These are phyloP conservation scores for Colletotrichum phormii DNA, from an alignment of 2,329 filamentous ascomycete species.

Conservation along the genomic window DNA sequence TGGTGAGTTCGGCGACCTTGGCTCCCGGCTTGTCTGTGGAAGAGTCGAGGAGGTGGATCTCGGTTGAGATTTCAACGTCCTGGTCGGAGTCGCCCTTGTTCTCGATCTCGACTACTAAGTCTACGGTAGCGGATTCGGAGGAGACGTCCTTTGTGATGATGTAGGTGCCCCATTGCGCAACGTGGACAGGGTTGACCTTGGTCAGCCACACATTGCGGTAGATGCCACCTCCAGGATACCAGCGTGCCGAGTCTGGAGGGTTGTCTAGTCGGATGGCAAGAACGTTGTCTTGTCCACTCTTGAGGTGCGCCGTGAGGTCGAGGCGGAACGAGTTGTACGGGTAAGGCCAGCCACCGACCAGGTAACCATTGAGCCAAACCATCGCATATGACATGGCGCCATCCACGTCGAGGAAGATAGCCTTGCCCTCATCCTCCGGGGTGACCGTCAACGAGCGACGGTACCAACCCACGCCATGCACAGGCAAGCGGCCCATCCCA, in stretches of 20 bases:
- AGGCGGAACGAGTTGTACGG: slow-evolving; percentile 63
- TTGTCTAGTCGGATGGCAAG: slow-evolving; percentile 65
- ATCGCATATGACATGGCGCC: slow-evolving; percentile 63
- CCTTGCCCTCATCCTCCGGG: slow-evolving; percentile 48
- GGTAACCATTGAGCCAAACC: slow-evolving; percentile 63
- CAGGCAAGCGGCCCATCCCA: slow-evolving; percentile 57
- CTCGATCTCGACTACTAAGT: slow-evolving; percentile 58
- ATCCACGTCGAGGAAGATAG: slow-evolving; percentile 60
- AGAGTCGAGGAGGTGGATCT: slow-evolving; percentile 52
- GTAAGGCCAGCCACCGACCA: slow-evolving; percentile 65
- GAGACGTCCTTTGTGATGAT: slow-evolving; percentile 60
- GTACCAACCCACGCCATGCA: slow-evolving; percentile 67
- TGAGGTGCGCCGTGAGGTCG: slow-evolving; percentile 58
- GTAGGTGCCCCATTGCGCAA: slow-evolving; percentile 62
- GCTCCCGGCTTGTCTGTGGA: slow-evolving; percentile 42
- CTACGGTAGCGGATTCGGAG: slow-evolving; percentile 54
- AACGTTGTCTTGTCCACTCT: slow-evolving; percentile 50
- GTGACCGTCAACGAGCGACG: slow-evolving; percentile 52
- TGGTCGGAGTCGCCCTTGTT: slow-evolving; percentile 51
- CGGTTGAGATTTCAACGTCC: slow-evolving; percentile 52
- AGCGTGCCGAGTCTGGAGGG: slow-evolving; percentile 58
- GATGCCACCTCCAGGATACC: slow-evolving; percentile 66
- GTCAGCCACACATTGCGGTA: slow-evolving; percentile 67
- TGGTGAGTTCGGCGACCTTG: slow-evolving; percentile 49
- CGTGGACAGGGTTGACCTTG: slow-evolving; percentile 57